Evolutionary conservation across 129 eudicot genomes (phyloP).

Genomic region (Flaveria brownii): DNA sequence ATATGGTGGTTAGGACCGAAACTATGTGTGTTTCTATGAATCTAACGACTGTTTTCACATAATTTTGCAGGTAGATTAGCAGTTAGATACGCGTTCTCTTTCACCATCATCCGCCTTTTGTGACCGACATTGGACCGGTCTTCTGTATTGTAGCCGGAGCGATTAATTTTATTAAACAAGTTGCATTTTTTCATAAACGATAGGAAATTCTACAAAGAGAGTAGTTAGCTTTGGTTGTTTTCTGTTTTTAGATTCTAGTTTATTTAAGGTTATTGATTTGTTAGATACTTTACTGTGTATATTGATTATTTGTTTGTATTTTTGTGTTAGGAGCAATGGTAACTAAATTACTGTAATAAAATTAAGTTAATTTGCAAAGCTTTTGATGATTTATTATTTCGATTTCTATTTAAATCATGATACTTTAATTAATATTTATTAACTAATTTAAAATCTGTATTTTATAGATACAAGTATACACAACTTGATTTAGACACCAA

Average conservation of each 20-base stretch:
- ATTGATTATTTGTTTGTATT: slow-evolving; percentile 4
- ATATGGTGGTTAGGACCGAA: not conserved
- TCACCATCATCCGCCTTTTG: slow-evolving; percentile 1
- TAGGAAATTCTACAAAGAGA: not conserved
- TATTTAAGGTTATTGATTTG: not conserved
- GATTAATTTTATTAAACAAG: slow-evolving; percentile 5
- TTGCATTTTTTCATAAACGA: not conserved
- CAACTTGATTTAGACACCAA: too few species aligned
- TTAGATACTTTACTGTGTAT: not conserved
- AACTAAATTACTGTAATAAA: not conserved
- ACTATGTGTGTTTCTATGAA: not conserved
- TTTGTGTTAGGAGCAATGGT: not conserved
- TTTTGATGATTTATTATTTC: not conserved
- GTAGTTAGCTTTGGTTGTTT: slow-evolving; percentile 2
- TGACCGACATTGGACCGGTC: not conserved
- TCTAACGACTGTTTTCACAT: not conserved
- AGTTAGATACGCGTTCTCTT: not conserved
- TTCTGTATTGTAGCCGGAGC: not conserved
- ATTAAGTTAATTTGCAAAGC: not conserved
- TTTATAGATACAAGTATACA: not conserved
- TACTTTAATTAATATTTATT: not conserved
- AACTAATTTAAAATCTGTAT: not conserved
- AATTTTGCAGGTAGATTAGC: slow-evolving; percentile 16
- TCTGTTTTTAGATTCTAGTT: not conserved
- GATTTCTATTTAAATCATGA: not conserved